A percentile compares a stretch with the other conserved stretches of the same genome.
Conservation (phyloP, 345 rosid genomes). For the Populus ilicifolia region DNA sequence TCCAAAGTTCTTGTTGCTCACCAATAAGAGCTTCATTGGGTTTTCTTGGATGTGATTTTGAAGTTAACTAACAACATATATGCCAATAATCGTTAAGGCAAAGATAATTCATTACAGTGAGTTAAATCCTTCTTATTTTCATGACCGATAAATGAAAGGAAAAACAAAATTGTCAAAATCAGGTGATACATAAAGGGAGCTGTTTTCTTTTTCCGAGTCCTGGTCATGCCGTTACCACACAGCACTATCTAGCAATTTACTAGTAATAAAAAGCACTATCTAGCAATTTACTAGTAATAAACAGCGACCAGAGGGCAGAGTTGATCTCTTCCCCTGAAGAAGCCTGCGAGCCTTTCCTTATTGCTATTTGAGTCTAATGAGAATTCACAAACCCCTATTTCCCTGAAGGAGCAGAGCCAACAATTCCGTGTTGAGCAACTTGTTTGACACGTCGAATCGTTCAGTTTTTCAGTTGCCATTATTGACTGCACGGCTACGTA, state of each 20-base stretch:
- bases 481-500: not conserved
- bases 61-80: not conserved
- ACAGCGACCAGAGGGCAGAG: not conserved
- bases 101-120: not conserved
- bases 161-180: not conserved
- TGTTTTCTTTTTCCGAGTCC: not conserved
- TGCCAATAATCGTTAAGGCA: not conserved
- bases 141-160: not conserved
- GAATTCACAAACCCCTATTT: not conserved
- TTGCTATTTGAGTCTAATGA: not conserved
- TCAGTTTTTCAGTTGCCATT: not conserved
- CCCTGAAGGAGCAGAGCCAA: conserved; percentile 3
- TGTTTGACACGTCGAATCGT: not conserved
- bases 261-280: not conserved
- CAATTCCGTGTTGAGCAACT: not conserved
- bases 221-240: not conserved
- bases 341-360: not conserved
- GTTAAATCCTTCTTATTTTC: not conserved
- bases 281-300: not conserved
- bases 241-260: not conserved
- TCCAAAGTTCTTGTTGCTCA: not conserved
- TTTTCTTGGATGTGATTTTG: not conserved
- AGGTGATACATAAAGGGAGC: not conserved
- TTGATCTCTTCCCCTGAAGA: not conserved
- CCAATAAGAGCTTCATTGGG: not conserved